Conservation (phyloP, 768 basidiomycete genomes). For the Boletus sp. region DNA sequence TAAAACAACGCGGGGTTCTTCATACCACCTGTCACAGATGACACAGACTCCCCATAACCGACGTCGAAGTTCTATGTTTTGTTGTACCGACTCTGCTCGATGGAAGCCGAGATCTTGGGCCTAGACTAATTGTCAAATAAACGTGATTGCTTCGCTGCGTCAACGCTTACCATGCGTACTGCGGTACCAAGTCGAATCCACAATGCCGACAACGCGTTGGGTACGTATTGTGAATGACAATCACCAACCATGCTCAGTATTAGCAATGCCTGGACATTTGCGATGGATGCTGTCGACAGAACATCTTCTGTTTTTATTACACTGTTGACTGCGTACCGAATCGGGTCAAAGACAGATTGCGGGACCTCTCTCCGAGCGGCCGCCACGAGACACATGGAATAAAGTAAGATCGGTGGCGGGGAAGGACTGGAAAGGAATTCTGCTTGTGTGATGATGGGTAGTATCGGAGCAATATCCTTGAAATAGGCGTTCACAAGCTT, state of each 20-base stretch:
- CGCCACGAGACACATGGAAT: slow-evolving; percentile 92
- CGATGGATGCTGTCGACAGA: slow-evolving; percentile 77
- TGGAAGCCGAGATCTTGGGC: slow-evolving; percentile 97
- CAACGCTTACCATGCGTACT: slow-evolving; percentile 80
- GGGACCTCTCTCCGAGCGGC: slow-evolving; percentile 82
- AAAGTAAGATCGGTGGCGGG: slow-evolving; percentile 79
- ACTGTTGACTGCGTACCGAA: slow-evolving; percentile 82
- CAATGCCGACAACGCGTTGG: slow-evolving; percentile 78
- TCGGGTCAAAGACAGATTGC: slow-evolving; percentile 82
- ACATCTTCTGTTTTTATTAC: slow-evolving; percentile 90
- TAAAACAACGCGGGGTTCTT: slow-evolving; percentile 1
- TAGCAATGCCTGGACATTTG: slow-evolving; percentile 84
- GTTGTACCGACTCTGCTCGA: slow-evolving; percentile 82
- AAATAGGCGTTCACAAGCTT: slow-evolving; percentile 90
- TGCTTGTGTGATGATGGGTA: slow-evolving; percentile 83
- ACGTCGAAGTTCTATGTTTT: slow-evolving; percentile 80
- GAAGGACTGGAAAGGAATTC: slow-evolving; percentile 80
- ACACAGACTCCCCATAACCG: slow-evolving; percentile 94
- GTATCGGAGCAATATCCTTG: slow-evolving; percentile 78
- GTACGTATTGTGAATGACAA: slow-evolving; percentile 85
- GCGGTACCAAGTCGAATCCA: slow-evolving; percentile 86
- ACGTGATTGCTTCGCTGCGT: slow-evolving; percentile 1
- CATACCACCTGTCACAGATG: slow-evolving; percentile 89
- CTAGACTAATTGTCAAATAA: slow-evolving; percentile 38
- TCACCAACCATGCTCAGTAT: slow-evolving; percentile 87